phyloP scores from a whole-genome alignment of 2,329 filamentous ascomycete species.

The Camillea tinctor region DNA sequence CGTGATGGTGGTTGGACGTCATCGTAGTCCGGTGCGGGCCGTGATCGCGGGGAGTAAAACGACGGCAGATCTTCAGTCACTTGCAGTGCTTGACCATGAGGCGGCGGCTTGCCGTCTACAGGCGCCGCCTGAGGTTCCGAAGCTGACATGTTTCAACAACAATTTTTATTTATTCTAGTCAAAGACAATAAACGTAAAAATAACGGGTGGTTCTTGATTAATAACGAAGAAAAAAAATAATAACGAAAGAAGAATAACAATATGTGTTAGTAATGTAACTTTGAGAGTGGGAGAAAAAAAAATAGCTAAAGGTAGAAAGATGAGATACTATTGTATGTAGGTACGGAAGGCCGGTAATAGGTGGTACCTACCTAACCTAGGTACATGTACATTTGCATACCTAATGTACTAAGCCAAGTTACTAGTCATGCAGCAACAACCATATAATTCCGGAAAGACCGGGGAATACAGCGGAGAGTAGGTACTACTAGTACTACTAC shows the following conservation, averaged over 20 bases:
- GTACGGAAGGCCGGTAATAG: neutral
- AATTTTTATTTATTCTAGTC: neutral
- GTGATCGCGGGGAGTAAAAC: constrained; percentile 46
- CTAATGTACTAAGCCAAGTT: too few relatives aligned
- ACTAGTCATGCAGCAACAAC: too few relatives aligned
- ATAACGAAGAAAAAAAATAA: too few relatives aligned
- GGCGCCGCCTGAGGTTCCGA: constrained; percentile 7
- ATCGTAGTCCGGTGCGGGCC: constrained; percentile 29
- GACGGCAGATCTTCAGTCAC: constrained; percentile 42
- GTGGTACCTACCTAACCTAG: too few relatives aligned
- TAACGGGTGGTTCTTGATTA: neutral
- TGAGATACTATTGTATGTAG: constrained; percentile 38
- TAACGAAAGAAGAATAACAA: too few relatives aligned
- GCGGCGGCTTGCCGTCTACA: neutral
- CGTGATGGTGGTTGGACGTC: constrained; percentile 23
- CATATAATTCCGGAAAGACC: too few relatives aligned
- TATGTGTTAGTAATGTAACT: too few relatives aligned
- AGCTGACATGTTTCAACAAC: constrained; percentile 8
- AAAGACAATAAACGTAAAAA: neutral
- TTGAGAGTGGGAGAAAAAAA: neutral
- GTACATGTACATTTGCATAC: neutral
- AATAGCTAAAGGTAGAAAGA: neutral
- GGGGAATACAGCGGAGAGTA: too few relatives aligned
- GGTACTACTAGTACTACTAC: too few relatives aligned
- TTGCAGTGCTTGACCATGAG: constrained; percentile 24